Base-by-base conservation (phyloP, 2,329 filamentous ascomycete genomes). In the Lachnellula subtilissima region DNA sequence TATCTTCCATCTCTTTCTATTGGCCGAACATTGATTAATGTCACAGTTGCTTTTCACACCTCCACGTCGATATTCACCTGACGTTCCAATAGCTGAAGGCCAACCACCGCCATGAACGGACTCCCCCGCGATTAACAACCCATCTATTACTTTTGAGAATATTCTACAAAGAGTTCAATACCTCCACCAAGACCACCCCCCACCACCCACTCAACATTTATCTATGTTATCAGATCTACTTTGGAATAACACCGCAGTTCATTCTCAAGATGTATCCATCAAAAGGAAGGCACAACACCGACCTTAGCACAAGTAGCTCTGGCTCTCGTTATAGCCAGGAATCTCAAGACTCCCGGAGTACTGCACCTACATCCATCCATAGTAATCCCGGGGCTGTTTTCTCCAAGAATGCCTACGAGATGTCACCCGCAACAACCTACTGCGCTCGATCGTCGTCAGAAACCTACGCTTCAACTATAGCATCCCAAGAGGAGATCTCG, bases 401-500 rank as follows among this genome's bases (percentile, higher is more conserved):
- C 42, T 53, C 54, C 9, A 58, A 60, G 43, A 57, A 48, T 17
- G n/a, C 55, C 11, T 60, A 62, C 52, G 54, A 64, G n/a, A 54
- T 64, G 37, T 66, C 66, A 1, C 65, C 65, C 5, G 51, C 57
- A 17, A 59, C 65, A 12, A 64, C 64, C 9, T 61, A 59, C 48
- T 64, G 54, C 61, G 69, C 57, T 67, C 74, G 55, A 73, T 75
- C 49, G 64, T 73, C 63, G 70, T 75, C 65, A 62, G 87, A 90
- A 58, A 96, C 91, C 1, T 95, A 92, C 71, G 84, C 85, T 65
- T 96, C 91, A 5, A 88, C 85, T 3, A 75, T 82, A 35, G 75
- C 81, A 35, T 89, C 86, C 3, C 77, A 82, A 45, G 74, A 78
- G 50, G 73, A 78, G 45, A 73, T 78, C 22, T 76, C 72, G 50